Base-by-base conservation (phyloP, 345 rosid species). In the Balakata baccata region DNA sequence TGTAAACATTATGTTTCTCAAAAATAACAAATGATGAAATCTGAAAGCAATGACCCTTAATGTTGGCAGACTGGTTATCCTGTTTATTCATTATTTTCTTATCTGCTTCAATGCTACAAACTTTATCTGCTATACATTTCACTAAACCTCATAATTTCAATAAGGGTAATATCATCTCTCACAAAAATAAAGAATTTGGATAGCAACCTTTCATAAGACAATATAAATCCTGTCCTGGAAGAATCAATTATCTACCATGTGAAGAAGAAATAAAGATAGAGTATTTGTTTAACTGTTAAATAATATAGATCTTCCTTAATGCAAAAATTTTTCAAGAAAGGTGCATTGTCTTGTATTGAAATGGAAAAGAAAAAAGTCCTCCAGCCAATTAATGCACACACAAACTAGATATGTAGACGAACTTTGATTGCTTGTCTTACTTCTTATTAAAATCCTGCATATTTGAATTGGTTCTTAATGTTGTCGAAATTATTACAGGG, bases 401-500 rank as follows among this genome's bases (percentile, higher is more conserved):
- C 37, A 68, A 7, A 29, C 59, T 39, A 66, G 17, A 23, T 41
- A 23, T 6, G n/a, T 5, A 62, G 7, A 29, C 18, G 0, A 6
- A 47, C 11, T 60, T 54, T n/a, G 64, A 20, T 67, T 20, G 2
- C 0, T 59, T 23, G 25, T 54, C 20, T 20, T 62, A 13, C 77
- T 20, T n/a, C 77, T 20, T n/a, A 38, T 4, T 37, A 11, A 56
- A 62, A 52, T 51, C 51, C 22, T 50, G 38, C 34, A 52, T 46
- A 47, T 67, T 68, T 51, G 23, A 34, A 58, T 17, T 59, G 17
- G n/a, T 16, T 23, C 34, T 37, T 41, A 68, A 58, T 70, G 72
- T 11, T 68, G 71, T 75, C 72, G 45, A 63, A 57, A 75, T 64
- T 25, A 60, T 84, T 86, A 75, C 89, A 92, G 98, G 98, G 98